Percentiles rank a stretch among this genome's conserved stretches.
Conservation (phyloP, 257 asterid genomes). For the Solanum pennellii region DNA sequence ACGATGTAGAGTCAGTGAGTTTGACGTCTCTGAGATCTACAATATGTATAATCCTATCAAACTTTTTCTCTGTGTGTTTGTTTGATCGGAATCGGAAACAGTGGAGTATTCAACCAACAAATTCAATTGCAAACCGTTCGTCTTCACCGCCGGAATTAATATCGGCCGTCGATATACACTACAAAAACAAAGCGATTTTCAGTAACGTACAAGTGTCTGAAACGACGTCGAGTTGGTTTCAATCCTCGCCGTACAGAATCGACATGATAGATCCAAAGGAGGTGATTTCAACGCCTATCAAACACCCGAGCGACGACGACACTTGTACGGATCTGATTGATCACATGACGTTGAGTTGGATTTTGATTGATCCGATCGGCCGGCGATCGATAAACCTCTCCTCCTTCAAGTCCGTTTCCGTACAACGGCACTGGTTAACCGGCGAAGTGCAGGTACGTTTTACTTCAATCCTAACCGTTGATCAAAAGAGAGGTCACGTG, state of each 20-base stretch:
- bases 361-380: conserved; percentile 41
- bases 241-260: conserved; percentile 69
- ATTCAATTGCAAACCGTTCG: not conserved
- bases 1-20: not conserved
- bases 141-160: conserved; percentile 34
- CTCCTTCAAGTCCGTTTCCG: conserved; percentile 48
- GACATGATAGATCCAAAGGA: conserved; percentile 79
- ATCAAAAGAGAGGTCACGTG: conserved; percentile 20
- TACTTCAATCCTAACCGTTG: conserved; percentile 32
- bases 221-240: conserved; percentile 63
- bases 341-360: conserved; percentile 65
- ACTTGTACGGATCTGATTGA: conserved; percentile 13
- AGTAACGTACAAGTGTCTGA: conserved; percentile 46
- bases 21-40: not conserved
- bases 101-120: not conserved
- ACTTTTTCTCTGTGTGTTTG: not conserved
- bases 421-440: conserved; percentile 79
- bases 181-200: conserved; percentile 27
- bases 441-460: conserved; percentile 64
- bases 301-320: conserved; percentile 35
- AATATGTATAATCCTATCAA: not conserved
- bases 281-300: conserved; percentile 39
- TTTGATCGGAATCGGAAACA: not conserved
- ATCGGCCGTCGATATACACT: conserved; percentile 67
- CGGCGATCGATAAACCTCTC: conserved; percentile 55